A percentile compares a stretch with the other conserved stretches of the same genome.
phyloP scores from a whole-genome alignment of 306 rosid species.

The Begonia masoniana region DNA sequence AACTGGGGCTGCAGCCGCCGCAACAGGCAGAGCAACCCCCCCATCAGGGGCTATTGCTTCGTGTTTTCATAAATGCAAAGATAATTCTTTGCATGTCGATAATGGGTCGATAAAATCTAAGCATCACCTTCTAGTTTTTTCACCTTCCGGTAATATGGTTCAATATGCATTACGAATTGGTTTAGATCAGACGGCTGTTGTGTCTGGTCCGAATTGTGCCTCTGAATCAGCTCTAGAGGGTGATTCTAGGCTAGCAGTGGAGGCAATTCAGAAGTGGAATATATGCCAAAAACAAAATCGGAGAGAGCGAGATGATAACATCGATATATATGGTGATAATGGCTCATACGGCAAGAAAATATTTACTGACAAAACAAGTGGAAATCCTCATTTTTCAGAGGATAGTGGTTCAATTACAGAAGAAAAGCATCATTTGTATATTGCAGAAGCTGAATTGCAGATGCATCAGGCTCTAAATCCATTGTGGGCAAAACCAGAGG shows the following conservation, averaged over 20 bases:
- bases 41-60: constrained; percentile 79
- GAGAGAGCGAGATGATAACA: constrained; percentile 56
- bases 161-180: constrained; percentile 54
- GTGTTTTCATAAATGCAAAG: constrained; percentile 50
- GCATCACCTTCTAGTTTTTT: constrained; percentile 62
- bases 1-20: constrained; percentile 94
- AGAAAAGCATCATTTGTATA: constrained; percentile 63
- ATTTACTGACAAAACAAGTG: constrained; percentile 43
- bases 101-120: constrained; percentile 40
- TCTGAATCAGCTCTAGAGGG: constrained; percentile 43
- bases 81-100: constrained; percentile 32
- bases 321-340: constrained; percentile 89
- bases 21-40: constrained; percentile 53
- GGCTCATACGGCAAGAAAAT: constrained; percentile 44
- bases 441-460: constrained; percentile 93
- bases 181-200: constrained; percentile 24
- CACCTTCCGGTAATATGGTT: constrained; percentile 74
- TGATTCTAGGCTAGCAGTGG: constrained; percentile 64
- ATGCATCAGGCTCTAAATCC: constrained; percentile 57
- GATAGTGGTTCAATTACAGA: constrained; percentile 22
- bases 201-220: constrained; percentile 33
- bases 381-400: constrained; percentile 25
- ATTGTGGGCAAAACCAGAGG: constrained; percentile 78
- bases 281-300: constrained; percentile 66
- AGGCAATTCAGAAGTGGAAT: constrained; percentile 89